Evolutionary conservation across 306 rosid genomes (phyloP).

Genomic region (Oxytropis ochrocephala): DNA sequence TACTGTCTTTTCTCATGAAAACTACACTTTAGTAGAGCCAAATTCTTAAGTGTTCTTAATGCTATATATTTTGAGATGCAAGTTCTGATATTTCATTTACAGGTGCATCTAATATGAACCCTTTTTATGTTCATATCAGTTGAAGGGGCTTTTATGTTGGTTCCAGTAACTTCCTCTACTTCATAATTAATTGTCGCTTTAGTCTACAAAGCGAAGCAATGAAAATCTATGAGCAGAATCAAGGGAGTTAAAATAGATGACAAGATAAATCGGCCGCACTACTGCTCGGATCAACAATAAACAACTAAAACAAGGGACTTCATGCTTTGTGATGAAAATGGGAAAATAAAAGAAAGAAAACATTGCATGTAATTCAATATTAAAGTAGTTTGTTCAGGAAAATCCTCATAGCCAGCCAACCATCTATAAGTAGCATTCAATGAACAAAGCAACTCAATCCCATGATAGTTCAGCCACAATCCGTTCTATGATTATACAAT

Average conservation of each 20-base stretch:
- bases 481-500: constrained; percentile 51
- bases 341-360: neutral
- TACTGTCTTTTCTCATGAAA: neutral
- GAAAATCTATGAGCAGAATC: neutral
- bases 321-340: neutral
- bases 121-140: too few species aligned
- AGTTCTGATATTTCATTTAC: neutral
- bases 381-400: constrained; percentile 14
- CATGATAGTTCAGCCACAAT: constrained; percentile 24
- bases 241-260: neutral
- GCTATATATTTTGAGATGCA: neutral
- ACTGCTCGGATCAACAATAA: neutral
- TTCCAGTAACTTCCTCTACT: neutral
- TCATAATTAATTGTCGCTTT: neutral
- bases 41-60: neutral
- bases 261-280: neutral
- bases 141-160: too few species aligned
- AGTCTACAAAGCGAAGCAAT: neutral
- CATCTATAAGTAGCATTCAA: constrained; percentile 20
- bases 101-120: too few species aligned
- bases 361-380: neutral
- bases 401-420: constrained; percentile 15
- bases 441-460: constrained; percentile 30
- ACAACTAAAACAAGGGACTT: neutral
- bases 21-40: neutral